Evolutionary conservation across 2,329 filamentous ascomycete species (phyloP).

Genomic region (Cladosporium sp.): DNA sequence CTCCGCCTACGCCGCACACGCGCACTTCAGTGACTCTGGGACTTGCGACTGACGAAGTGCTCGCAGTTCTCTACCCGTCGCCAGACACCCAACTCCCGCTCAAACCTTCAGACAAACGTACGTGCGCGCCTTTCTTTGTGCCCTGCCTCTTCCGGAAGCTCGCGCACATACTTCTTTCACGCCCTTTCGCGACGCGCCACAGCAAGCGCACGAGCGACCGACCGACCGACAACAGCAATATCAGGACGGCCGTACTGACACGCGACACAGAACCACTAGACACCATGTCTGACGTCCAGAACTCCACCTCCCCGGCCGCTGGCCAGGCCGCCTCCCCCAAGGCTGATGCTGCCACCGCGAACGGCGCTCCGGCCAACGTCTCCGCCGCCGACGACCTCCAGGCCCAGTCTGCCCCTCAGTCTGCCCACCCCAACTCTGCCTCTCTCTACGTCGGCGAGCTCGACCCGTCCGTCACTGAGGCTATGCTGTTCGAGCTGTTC

Average conservation of each 20-base stretch:
- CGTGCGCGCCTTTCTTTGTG: conserved; percentile 9
- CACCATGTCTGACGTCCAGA: conserved; percentile 40
- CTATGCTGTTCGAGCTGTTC: conserved; percentile 99
- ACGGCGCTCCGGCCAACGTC: conserved; percentile 51
- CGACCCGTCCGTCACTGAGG: conserved; percentile 94
- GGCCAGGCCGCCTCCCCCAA: conserved; percentile 63
- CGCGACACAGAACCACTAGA: conserved; percentile 11
- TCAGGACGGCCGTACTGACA: neutral
- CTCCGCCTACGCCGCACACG: conserved; percentile 2
- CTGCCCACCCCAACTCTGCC: conserved; percentile 77
- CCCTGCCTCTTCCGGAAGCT: conserved; percentile 5
- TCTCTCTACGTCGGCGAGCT: conserved; percentile 99
- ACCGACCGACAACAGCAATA: neutral
- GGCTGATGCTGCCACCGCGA: conserved; percentile 55
- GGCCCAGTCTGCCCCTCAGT: conserved; percentile 63
- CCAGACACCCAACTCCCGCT: conserved; percentile 5
- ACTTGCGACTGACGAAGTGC: neutral
- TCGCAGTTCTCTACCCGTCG: neutral
- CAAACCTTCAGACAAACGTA: conserved; percentile 11
- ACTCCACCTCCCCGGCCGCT: conserved; percentile 53
- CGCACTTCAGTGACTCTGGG: neutral
- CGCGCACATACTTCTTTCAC: conserved; percentile 1
- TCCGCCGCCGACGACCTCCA: conserved; percentile 59
- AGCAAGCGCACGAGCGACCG: neutral
- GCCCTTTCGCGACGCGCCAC: conserved; percentile 7